Percentiles rank a stretch among this genome's conserved stretches.
Conservation (phyloP, 345 rosid genomes). For the Eucalyptus curtisii region DNA sequence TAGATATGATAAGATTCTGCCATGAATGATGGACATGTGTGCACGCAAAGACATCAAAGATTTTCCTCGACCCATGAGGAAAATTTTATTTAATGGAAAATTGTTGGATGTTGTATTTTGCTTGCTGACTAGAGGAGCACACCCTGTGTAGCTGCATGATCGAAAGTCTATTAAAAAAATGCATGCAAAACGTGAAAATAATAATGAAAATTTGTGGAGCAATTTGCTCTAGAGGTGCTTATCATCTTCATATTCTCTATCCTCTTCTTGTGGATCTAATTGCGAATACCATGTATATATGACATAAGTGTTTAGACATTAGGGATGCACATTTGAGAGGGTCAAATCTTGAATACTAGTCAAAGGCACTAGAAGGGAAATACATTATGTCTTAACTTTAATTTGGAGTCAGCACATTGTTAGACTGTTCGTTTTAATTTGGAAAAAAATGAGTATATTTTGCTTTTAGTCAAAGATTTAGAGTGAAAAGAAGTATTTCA, state of each 20-base stretch:
- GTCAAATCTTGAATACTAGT: background rate
- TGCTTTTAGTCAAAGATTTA: background rate
- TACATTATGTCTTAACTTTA: background rate
- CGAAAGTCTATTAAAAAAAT: background rate
- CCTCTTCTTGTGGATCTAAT: no score
- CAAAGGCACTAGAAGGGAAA: background rate
- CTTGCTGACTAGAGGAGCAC: background rate
- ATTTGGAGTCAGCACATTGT: background rate
- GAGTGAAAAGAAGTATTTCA: background rate
- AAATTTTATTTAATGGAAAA: background rate
- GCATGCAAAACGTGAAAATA: background rate
- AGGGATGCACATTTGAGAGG: background rate
- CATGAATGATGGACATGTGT: background rate
- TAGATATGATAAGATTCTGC: background rate
- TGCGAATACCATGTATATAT: no score
- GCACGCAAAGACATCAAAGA: background rate
- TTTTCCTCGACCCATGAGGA: background rate
- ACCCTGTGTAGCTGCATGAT: background rate
- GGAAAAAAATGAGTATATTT: background rate
- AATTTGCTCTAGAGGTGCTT: background rate
- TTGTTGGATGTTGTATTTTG: background rate
- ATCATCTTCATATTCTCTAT: background rate
- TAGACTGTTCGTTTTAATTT: background rate
- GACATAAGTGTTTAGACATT: background rate
- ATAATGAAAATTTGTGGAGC: background rate